phyloP scores from a whole-genome alignment of 495 filamentous ascomycete species.

The Astrothelium subdiscretum region DNA sequence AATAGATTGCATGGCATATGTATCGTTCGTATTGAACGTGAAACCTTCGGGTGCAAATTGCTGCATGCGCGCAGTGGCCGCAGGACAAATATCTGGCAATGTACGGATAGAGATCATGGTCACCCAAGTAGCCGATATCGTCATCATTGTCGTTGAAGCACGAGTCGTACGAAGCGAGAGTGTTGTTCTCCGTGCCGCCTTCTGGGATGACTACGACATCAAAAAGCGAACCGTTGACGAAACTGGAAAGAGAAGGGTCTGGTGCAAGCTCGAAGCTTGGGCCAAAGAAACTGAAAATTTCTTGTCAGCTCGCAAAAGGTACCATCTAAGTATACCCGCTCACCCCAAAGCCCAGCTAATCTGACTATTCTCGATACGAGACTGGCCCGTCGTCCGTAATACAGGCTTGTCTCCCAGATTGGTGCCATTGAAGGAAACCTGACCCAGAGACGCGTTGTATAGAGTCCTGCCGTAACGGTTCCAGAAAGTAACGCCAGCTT shows the following conservation, averaged over 20 bases:
- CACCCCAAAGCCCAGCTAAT: slow-evolving; percentile 31
- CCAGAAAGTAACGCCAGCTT: slow-evolving; percentile 40
- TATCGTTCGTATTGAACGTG: slow-evolving; percentile 29
- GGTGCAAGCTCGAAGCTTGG: slow-evolving; percentile 22
- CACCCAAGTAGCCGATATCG: slow-evolving; percentile 22
- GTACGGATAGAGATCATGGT: slow-evolving; percentile 25
- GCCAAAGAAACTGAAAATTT: slow-evolving; percentile 24
- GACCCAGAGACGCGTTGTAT: slow-evolving; percentile 33
- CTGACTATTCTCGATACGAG: slow-evolving; percentile 38
- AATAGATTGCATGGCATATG: slow-evolving; percentile 33
- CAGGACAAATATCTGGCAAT: slow-evolving; percentile 24
- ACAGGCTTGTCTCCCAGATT: slow-evolving; percentile 39
- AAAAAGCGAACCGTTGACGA: slow-evolving; percentile 25
- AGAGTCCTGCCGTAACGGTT: slow-evolving; percentile 41
- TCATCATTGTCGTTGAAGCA: slow-evolving; percentile 24
- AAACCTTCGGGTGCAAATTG: slow-evolving; percentile 27
- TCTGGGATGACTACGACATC: slow-evolving; percentile 39
- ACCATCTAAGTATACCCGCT: not conserved
- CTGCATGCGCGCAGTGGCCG: slow-evolving; percentile 25
- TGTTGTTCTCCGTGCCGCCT: slow-evolving; percentile 37
- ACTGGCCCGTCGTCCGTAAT: slow-evolving; percentile 39
- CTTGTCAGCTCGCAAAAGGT: not conserved
- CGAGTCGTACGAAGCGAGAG: slow-evolving; percentile 34
- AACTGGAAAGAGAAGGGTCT: slow-evolving; percentile 19
- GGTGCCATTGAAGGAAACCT: slow-evolving; percentile 33